Percentiles rank a stretch among this genome's conserved stretches.
These are phyloP conservation scores for Lactarius hatsudake DNA, from an alignment of 768 basidiomycete genomes.

Conservation along the genomic window DNA sequence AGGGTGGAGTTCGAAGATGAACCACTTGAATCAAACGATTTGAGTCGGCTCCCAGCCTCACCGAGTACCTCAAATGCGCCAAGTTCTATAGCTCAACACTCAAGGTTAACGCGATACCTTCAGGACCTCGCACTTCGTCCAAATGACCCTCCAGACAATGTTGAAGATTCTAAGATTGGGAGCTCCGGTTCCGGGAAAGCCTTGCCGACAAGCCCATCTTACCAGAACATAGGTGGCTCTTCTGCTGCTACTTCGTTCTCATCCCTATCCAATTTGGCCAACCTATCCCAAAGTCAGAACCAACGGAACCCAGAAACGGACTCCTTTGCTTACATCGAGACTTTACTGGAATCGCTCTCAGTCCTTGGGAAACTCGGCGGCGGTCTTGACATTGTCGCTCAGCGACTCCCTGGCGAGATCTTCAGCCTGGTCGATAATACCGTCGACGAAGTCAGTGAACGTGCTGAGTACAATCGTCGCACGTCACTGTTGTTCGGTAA, in stretches of 20 bases:
- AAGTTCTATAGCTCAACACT: constrained; percentile 42
- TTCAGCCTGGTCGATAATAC: constrained; percentile 83
- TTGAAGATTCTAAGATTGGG: constrained; percentile 43
- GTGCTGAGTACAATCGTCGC: constrained; percentile 74
- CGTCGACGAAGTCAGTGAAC: constrained; percentile 87
- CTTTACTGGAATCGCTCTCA: constrained; percentile 87
- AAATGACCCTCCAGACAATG: constrained; percentile 74
- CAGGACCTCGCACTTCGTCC: constrained; percentile 63
- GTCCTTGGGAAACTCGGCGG: constrained; percentile 85
- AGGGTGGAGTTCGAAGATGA: constrained; percentile 65
- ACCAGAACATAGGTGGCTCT: constrained; percentile 24
- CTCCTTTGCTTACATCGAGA: constrained; percentile 92
- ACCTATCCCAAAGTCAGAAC: constrained; percentile 23
- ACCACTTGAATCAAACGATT: constrained; percentile 28
- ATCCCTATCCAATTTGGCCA: constrained; percentile 25
- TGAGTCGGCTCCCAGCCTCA: constrained; percentile 31
- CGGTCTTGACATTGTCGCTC: constrained; percentile 78
- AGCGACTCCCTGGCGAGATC: constrained; percentile 81
- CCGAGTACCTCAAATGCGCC: constrained; percentile 41
- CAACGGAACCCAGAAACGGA: constrained; percentile 80
- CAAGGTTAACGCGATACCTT: constrained; percentile 60
- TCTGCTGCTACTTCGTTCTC: constrained; percentile 29
- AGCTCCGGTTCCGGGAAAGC: constrained; percentile 28
- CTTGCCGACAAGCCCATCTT: constrained; percentile 23
- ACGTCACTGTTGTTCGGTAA: constrained; percentile 37